Conservation (phyloP, 208 protist species). For the Naegleria lovaniensis region DNA sequence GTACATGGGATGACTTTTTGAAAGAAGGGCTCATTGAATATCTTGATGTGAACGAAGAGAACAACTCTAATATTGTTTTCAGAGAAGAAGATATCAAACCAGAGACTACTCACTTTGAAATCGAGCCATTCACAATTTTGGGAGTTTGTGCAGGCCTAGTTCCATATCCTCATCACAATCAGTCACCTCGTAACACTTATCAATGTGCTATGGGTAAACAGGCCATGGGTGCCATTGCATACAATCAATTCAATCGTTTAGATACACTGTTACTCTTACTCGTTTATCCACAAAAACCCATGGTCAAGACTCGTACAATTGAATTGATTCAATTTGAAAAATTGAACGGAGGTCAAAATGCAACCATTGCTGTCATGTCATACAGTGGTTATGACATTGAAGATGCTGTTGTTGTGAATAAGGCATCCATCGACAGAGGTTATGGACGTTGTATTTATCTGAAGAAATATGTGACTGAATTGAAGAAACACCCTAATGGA, state of each 20-base stretch:
- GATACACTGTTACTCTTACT: slow-evolving; percentile 97
- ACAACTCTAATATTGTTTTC: slow-evolving; percentile 90
- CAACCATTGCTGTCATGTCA: slow-evolving; percentile 97
- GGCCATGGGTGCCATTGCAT: slow-evolving; percentile 88
- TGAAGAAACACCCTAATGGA: slow-evolving; percentile 56
- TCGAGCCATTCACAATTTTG: slow-evolving; percentile 72
- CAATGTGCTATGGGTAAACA: slow-evolving; percentile 99
- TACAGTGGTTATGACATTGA: slow-evolving; percentile 99
- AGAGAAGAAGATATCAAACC: slow-evolving; percentile 71
- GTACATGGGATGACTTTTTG: slow-evolving; percentile 69
- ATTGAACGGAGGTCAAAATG: slow-evolving; percentile 98
- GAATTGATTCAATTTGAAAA: slow-evolving; percentile 87
- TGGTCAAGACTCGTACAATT: slow-evolving; percentile 92
- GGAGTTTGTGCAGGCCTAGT: slow-evolving; percentile 90
- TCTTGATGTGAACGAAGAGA: slow-evolving; percentile 99
- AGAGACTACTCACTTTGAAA: slow-evolving; percentile 81
- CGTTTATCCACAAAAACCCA: slow-evolving; percentile 52
- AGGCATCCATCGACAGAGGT: slow-evolving; percentile 87
- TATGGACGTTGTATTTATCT: slow-evolving; percentile 86
- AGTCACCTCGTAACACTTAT: slow-evolving; percentile 99
- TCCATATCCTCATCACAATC: slow-evolving; percentile 99
- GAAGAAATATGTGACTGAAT: slow-evolving; percentile 51
- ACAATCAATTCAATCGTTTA: slow-evolving; percentile 88
- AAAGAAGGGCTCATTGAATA: slow-evolving; percentile 86
- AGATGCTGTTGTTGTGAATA: slow-evolving; percentile 98